Evolutionary conservation across 441 rosid genomes (phyloP).

Genomic region (Manihot esculenta): DNA sequence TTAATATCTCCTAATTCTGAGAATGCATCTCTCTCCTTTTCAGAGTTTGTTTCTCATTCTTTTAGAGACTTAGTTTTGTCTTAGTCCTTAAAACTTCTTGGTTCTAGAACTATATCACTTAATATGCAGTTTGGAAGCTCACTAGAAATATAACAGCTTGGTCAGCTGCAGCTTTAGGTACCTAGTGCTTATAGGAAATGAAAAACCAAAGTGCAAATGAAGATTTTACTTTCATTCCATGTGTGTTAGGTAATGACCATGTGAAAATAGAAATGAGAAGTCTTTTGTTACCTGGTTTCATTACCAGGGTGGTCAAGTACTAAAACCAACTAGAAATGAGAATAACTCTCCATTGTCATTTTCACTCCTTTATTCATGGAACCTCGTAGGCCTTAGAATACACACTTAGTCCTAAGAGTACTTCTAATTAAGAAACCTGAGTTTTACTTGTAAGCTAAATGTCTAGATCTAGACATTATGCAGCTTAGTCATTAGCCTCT

Average conservation of each 20-base stretch:
- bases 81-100: too few species aligned
- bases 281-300: background rate
- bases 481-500: background rate
- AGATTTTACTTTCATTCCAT: background rate
- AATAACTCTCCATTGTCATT: background rate
- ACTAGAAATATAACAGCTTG: background rate
- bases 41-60: too few species aligned
- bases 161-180: background rate
- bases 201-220: background rate
- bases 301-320: background rate
- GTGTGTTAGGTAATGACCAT: background rate
- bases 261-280: background rate
- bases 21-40: too few species aligned
- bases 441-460: background rate
- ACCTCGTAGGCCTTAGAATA: background rate
- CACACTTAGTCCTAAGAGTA: background rate
- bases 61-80: too few species aligned
- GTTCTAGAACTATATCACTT: too few species aligned
- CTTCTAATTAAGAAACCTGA: constrained; percentile 3
- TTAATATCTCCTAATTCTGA: too few species aligned
- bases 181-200: background rate
- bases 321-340: background rate
- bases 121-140: background rate
- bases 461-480: too few species aligned
- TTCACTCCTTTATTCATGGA: background rate